phyloP scores from a whole-genome alignment of 768 basidiomycete genomes.

The Calocybe cyanea region DNA sequence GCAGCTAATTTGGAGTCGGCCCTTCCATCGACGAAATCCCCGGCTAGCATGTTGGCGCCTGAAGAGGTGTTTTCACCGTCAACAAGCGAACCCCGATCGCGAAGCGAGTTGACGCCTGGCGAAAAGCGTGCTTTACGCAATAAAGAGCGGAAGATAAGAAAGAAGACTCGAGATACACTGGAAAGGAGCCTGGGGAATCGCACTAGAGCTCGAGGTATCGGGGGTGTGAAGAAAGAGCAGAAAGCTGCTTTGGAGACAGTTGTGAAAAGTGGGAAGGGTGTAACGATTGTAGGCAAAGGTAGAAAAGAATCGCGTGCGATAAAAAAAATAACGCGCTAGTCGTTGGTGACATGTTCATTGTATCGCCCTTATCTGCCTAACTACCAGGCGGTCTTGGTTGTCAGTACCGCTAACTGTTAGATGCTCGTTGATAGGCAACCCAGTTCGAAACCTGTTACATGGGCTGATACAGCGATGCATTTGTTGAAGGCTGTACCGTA shows the following conservation, averaged over 20 bases:
- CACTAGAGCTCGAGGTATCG: slow-evolving; percentile 48
- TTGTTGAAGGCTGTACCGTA: too few species aligned
- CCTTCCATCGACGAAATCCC: slow-evolving; percentile 76
- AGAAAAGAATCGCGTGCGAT: too few species aligned
- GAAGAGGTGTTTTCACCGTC: slow-evolving; percentile 81
- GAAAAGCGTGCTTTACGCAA: slow-evolving; percentile 74
- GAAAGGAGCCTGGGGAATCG: slow-evolving; percentile 64
- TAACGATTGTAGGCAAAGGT: slow-evolving; percentile 81
- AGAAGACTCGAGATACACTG: slow-evolving; percentile 61
- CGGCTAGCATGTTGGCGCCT: slow-evolving; percentile 82
- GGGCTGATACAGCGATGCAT: not conserved
- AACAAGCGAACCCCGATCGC: slow-evolving; percentile 51
- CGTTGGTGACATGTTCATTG: too few species aligned
- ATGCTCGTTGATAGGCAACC: too few species aligned
- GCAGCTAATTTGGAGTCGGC: slow-evolving; percentile 86
- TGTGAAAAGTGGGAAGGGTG: slow-evolving; percentile 80
- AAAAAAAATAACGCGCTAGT: too few species aligned
- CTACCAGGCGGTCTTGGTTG: too few species aligned
- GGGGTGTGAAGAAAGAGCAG: slow-evolving; percentile 75
- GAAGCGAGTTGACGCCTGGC: slow-evolving; percentile 78
- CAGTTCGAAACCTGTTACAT: too few species aligned
- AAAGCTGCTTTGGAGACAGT: slow-evolving; percentile 77
- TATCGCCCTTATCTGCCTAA: too few species aligned
- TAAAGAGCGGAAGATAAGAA: slow-evolving; percentile 67
- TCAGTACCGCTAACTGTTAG: too few species aligned